Conservation (phyloP, 768 basidiomycete genomes). For the Butyriboletus loyo region DNA sequence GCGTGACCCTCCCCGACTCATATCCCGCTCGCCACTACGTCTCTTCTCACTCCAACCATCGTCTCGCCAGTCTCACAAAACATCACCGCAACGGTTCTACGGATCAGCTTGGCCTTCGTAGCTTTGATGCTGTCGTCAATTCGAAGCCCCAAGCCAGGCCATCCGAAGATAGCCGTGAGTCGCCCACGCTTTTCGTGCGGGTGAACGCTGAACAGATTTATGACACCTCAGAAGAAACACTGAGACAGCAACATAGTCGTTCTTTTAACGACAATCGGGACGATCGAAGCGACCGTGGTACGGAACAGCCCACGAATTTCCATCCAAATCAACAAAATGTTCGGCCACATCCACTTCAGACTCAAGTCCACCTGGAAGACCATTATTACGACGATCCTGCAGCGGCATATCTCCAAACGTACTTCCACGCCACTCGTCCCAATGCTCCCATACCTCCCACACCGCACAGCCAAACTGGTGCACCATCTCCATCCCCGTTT, state of each 20-base stretch:
- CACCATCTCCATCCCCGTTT: slow-evolving; percentile 69
- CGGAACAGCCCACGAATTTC: slow-evolving; percentile 22
- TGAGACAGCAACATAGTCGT: slow-evolving; percentile 21
- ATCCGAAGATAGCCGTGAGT: slow-evolving; percentile 31
- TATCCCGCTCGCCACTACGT: slow-evolving; percentile 32
- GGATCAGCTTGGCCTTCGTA: slow-evolving; percentile 59
- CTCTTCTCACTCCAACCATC: slow-evolving; percentile 28
- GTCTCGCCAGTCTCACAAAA: slow-evolving; percentile 39
- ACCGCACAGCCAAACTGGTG: slow-evolving; percentile 70
- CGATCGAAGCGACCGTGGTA: slow-evolving; percentile 19
- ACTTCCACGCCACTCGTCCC: slow-evolving; percentile 59
- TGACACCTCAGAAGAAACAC: slow-evolving; percentile 13
- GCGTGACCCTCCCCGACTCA: slow-evolving; percentile 53
- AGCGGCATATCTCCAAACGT: slow-evolving; percentile 56
- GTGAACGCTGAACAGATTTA: slow-evolving; percentile 16
- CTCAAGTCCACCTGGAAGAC: slow-evolving; percentile 53
- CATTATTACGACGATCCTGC: slow-evolving; percentile 61
- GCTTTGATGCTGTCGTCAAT: slow-evolving; percentile 56
- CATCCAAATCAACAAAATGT: slow-evolving; percentile 20
- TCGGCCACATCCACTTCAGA: slow-evolving; percentile 37
- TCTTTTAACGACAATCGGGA: slow-evolving; percentile 17
- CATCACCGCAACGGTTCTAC: slow-evolving; percentile 57
- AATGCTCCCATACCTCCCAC: slow-evolving; percentile 79
- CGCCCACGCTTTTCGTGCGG: slow-evolving; percentile 7
- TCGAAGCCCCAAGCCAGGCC: slow-evolving; percentile 36